Evolutionary conservation across 129 eudicot genomes (phyloP).

Genomic region (Lactuca sativa): DNA sequence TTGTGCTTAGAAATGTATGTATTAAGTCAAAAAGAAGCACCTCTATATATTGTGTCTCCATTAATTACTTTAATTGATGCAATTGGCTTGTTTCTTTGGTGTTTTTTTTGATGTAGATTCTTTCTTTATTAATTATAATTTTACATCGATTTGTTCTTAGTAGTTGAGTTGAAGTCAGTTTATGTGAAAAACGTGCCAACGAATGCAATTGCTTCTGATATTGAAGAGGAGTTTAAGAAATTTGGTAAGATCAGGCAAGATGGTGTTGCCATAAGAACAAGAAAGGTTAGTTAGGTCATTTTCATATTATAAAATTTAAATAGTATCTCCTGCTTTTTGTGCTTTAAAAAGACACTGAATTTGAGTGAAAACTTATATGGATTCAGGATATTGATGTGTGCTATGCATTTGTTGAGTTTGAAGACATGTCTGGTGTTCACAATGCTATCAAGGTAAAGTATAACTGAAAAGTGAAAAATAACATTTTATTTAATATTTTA

Average conservation of each 20-base stretch:
- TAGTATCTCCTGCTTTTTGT: neutral
- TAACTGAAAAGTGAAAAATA: too few relatives aligned
- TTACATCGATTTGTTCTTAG: constrained; percentile 1
- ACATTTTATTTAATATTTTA: too few relatives aligned
- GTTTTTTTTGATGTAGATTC: neutral
- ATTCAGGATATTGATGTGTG: constrained; percentile 88
- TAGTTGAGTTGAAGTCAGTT: constrained; percentile 85
- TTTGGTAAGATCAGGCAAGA: constrained; percentile 80
- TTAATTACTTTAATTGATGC: neutral
- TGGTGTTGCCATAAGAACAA: constrained; percentile 91
- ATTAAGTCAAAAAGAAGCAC: too few relatives aligned
- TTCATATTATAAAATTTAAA: neutral
- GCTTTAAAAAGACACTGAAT: constrained; percentile 15
- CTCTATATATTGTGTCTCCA: too few relatives aligned
- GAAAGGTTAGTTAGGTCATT: constrained; percentile 56
- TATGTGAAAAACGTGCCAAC: constrained; percentile 83
- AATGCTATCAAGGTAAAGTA: constrained; percentile 78
- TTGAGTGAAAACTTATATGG: constrained; percentile 1
- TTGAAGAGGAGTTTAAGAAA: constrained; percentile 79
- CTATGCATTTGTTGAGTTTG: constrained; percentile 95
- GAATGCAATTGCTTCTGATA: constrained; percentile 65
- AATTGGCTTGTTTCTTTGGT: constrained; percentile 9
- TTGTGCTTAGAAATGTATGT: too few relatives aligned
- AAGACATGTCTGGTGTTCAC: constrained; percentile 73
- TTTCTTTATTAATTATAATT: neutral